These are phyloP conservation scores for Penicillium lividum DNA, from an alignment of 495 filamentous ascomycete species.

Conservation along the genomic window DNA sequence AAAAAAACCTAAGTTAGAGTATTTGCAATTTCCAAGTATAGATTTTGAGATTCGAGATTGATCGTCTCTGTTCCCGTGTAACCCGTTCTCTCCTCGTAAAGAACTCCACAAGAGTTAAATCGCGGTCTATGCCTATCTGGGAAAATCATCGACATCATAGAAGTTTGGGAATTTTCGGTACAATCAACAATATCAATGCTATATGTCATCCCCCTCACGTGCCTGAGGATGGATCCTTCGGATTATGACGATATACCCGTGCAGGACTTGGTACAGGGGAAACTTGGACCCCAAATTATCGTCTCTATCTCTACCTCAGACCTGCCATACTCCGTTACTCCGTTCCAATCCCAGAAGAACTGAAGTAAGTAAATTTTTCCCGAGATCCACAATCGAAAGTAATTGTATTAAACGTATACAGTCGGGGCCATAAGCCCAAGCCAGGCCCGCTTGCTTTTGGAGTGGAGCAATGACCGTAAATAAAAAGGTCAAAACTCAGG, in stretches of 20 bases:
- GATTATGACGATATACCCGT: neutral
- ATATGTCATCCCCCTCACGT: neutral
- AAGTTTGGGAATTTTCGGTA: no score
- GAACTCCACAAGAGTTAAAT: neutral
- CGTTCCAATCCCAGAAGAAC: neutral
- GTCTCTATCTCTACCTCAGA: neutral
- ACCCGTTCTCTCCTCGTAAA: neutral
- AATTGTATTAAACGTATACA: neutral
- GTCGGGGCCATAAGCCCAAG: neutral
- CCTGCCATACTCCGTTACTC: neutral
- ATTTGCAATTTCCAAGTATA: constrained; percentile 6
- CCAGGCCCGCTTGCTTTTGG: neutral
- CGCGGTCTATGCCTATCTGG: neutral
- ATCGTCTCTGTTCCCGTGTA: constrained; percentile 7
- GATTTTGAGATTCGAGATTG: neutral
- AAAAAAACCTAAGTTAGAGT: neutral
- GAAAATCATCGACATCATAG: neutral
- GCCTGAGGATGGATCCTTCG: neutral
- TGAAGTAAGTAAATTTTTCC: neutral
- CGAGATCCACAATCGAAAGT: neutral
- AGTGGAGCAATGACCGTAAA: neutral
- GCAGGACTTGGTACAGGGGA: neutral
- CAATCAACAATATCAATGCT: neutral
- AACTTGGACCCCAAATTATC: neutral
- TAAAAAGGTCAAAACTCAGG: neutral